phyloP scores from a whole-genome alignment of 345 rosid species.

The Arabidopsis arenosa region DNA sequence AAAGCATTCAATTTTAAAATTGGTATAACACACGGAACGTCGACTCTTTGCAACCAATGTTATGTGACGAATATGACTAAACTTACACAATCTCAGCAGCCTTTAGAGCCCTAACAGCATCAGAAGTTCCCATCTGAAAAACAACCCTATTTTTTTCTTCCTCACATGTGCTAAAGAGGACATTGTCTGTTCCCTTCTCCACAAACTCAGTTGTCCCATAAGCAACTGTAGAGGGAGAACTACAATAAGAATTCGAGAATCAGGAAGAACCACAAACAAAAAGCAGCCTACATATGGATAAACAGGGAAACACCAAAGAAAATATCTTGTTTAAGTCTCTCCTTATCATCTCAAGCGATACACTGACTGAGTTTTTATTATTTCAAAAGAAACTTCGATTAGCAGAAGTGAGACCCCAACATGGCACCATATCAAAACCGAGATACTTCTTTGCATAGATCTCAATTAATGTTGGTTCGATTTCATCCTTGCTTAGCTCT shows the following conservation, averaged over 20 bases:
- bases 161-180: constrained; percentile 82
- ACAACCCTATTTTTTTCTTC: constrained; percentile 69
- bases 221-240: constrained; percentile 54
- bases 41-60: background rate
- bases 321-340: background rate
- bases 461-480: background rate
- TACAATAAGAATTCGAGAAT: constrained; percentile 35
- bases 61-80: background rate
- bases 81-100: constrained; percentile 87
- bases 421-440: background rate
- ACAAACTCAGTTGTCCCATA: constrained; percentile 74
- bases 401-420: background rate
- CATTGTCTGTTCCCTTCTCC: constrained; percentile 81
- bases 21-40: background rate
- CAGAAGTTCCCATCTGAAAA: constrained; percentile 93
- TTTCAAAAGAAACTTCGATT: background rate
- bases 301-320: background rate
- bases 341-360: background rate
- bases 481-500: background rate
- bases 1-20: background rate
- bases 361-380: background rate
- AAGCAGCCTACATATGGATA: constrained; percentile 1
- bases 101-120: constrained; percentile 85
- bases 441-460: background rate
- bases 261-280: constrained; percentile 36